Percentiles rank a stretch among this genome's conserved stretches.
These are phyloP conservation scores for Botrytis squamosa DNA, from an alignment of 2,329 filamentous ascomycete species.

Conservation along the genomic window DNA sequence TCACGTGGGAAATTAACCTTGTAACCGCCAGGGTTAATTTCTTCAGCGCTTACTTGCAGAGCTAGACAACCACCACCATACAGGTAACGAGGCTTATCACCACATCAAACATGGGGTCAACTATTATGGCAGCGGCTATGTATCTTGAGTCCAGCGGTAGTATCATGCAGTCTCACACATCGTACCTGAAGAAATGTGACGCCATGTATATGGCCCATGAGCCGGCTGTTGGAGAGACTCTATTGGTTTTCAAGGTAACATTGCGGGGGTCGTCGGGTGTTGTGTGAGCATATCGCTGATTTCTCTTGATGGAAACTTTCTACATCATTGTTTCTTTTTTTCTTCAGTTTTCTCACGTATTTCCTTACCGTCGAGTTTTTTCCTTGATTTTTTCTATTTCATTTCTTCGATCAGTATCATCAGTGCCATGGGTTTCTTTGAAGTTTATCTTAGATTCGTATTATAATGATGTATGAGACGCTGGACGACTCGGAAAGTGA, in stretches of 20 bases:
- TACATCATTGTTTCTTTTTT: conserved; percentile 24
- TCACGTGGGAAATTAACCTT: conserved; percentile 11
- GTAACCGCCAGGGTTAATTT: conserved; percentile 20
- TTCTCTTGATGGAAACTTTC: conserved; percentile 22
- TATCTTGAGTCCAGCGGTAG: conserved; percentile 19
- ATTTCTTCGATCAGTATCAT: conserved; percentile 30
- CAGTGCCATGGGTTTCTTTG: conserved; percentile 23
- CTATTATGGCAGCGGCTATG: conserved; percentile 20
- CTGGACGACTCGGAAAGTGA: conserved; percentile 37
- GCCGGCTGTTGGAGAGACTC: conserved; percentile 15
- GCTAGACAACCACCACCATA: conserved; percentile 18
- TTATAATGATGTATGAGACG: conserved; percentile 40
- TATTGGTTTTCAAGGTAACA: conserved; percentile 27
- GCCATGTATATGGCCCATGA: conserved; percentile 17
- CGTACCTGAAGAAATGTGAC: conserved; percentile 19
- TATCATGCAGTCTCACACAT: conserved; percentile 20
- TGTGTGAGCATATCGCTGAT: conserved; percentile 18
- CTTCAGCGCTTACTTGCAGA: conserved; percentile 21
- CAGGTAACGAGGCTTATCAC: conserved; percentile 20
- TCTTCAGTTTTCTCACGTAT: conserved; percentile 15
- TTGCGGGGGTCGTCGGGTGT: conserved; percentile 2
- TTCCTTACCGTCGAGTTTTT: conserved; percentile 7
- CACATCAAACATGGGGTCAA: conserved; percentile 22
- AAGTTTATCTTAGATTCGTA: conserved; percentile 28
- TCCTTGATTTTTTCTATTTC: conserved; percentile 29